Percentiles rank a stretch among this genome's conserved stretches.
These are phyloP conservation scores for Boletus subparvulus DNA, from an alignment of 768 basidiomycete genomes.

Conservation along the genomic window DNA sequence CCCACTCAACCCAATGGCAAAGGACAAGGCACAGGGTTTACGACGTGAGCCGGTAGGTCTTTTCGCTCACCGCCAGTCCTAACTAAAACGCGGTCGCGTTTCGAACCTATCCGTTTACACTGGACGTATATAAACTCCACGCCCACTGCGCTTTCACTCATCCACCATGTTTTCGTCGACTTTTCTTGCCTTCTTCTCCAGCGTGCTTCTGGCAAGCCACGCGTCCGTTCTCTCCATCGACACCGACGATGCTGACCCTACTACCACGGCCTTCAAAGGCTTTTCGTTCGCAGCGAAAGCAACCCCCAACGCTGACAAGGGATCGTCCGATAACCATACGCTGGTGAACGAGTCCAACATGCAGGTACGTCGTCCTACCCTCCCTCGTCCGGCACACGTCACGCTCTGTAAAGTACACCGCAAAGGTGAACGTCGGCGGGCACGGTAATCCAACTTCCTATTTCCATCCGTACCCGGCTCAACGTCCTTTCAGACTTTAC, in stretches of 20 bases:
- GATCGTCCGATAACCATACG: slow-evolving; percentile 23
- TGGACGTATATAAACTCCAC: slow-evolving; percentile 1
- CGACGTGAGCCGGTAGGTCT: not conserved
- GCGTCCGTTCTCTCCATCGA: slow-evolving; percentile 17
- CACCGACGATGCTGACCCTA: not conserved
- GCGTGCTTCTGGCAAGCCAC: slow-evolving; percentile 36
- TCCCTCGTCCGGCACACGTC: not conserved
- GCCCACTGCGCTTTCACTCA: not conserved
- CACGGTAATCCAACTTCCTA: slow-evolving; percentile 18
- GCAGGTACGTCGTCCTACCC: slow-evolving; percentile 22
- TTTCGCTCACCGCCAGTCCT: not conserved
- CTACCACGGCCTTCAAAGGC: slow-evolving; percentile 6
- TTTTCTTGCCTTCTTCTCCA: slow-evolving; percentile 9
- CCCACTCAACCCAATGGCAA: not conserved
- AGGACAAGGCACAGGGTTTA: too few species aligned
- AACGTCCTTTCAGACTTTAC: slow-evolving; percentile 23
- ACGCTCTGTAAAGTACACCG: slow-evolving; percentile 23
- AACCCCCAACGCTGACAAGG: slow-evolving; percentile 17
- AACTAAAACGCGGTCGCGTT: slow-evolving; percentile 14
- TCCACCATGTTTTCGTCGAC: slow-evolving; percentile 14
- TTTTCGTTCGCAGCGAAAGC: slow-evolving; percentile 24
- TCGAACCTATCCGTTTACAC: slow-evolving; percentile 4
- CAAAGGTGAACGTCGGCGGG: slow-evolving; percentile 30
- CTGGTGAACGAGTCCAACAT: slow-evolving; percentile 26
- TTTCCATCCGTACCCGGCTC: not conserved